Base-by-base conservation (phyloP, 352 stramenopile species). In the Globisporangium emineosum region DNA sequence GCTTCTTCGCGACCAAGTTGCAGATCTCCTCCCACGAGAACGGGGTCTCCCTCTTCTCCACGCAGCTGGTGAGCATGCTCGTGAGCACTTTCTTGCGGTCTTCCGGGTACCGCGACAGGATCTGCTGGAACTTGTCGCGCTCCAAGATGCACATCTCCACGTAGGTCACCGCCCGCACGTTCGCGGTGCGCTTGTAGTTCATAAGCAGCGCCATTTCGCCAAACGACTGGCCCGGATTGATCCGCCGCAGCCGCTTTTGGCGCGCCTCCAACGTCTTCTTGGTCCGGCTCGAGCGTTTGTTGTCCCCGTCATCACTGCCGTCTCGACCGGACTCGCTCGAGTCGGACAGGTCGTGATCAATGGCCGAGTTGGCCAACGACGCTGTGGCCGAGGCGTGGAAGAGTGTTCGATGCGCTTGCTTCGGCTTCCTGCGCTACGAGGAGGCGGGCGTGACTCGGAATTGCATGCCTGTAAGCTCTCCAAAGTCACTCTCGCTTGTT, bases 141-240 rank as follows among this genome's bases (percentile, higher is more conserved):
- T 49, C n/a, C 13, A 73, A 43, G 15, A 73, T 60, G 23, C 67
- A 69, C 56, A 73, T 69, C 40, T 70, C 67, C 6, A 69, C 50
- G 43, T 69, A 69, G 47, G 69, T 72, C 35, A 62, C 42, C 13
- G 65, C 69, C 17, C 62, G 62, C 5, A 75, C 60, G 37, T 56
- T 69, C 19, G 52, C 53, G 9, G 57, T 69, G n/a, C 66, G 58
- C 47, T 67, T 42, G 49, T 67, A 70, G 52, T 75, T 62, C 57
- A 71, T 72, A 1, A 76, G 35, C 27, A 78, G 60, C 42, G 61
- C 68, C 47, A 78, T 64, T 27, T 78, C 69, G n/a, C 65, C 72
- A 50, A 78, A 78, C 29, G 64, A 67, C 19, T 71, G 59, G 53
- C 71, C 71, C 4, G 37, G 49, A 35, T 32, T 57, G 30, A 73